A percentile compares a stretch with the other conserved stretches of the same genome.
Evolutionary conservation across 768 basidiomycete genomes (phyloP).

Genomic region (Boletus tomentosulus): DNA sequence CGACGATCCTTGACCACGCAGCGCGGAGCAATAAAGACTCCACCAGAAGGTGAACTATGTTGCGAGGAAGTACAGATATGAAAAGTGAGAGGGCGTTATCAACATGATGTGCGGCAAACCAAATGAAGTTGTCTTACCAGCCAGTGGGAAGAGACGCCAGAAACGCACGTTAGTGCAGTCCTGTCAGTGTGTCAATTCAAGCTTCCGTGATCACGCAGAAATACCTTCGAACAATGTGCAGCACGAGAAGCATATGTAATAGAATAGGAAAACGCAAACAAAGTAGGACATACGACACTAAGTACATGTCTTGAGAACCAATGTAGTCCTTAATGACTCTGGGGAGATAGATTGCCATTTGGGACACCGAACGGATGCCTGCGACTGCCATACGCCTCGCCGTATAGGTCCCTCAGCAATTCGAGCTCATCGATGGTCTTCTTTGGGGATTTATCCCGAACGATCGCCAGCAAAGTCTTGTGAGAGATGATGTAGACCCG

Average conservation of each 20-base stretch:
- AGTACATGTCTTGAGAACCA: neutral
- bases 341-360: slow-evolving; percentile 2
- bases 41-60: no score
- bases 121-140: no score
- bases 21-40: neutral
- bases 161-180: no score
- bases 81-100: neutral
- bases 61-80: no score
- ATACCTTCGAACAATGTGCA: neutral
- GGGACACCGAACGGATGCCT: slow-evolving; percentile 6
- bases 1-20: neutral
- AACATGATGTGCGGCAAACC: no score
- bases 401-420: slow-evolving; percentile 21
- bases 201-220: no score
- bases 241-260: no score
- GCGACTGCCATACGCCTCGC: slow-evolving; percentile 11
- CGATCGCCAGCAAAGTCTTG: slow-evolving; percentile 19
- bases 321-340: slow-evolving; percentile 8
- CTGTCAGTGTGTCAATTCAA: no score
- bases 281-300: neutral
- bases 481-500: slow-evolving; percentile 29
- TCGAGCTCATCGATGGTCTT: slow-evolving; percentile 27
- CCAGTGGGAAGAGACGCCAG: no score
- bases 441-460: slow-evolving; percentile 20
- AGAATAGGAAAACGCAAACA: neutral